Percentiles rank a stretch among this genome's conserved stretches.
These are phyloP conservation scores for Syzygium oleosum DNA, from an alignment of 345 rosid species.

Conservation along the genomic window DNA sequence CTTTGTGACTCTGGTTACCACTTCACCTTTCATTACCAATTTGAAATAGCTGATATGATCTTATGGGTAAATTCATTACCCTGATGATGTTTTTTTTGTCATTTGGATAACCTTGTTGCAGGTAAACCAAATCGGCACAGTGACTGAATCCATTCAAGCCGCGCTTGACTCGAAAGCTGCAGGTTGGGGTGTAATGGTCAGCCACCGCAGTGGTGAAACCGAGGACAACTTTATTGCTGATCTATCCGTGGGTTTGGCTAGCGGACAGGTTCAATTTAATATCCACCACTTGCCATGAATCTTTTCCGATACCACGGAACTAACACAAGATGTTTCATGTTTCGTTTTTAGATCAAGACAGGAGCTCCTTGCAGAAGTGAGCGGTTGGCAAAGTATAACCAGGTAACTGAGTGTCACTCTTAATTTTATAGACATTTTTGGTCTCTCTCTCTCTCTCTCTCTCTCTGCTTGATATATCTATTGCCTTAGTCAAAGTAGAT, in stretches of 20 bases:
- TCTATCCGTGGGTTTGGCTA: constrained; percentile 92
- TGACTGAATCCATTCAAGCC: constrained; percentile 90
- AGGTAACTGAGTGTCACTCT: constrained; percentile 32
- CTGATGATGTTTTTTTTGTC: neutral
- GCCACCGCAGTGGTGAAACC: constrained; percentile 97
- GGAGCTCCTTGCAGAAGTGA: constrained; percentile 99
- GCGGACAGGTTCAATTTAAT: constrained; percentile 66
- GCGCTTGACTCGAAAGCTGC: constrained; percentile 97
- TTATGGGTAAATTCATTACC: neutral
- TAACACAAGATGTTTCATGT: neutral
- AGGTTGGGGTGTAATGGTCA: constrained; percentile 99
- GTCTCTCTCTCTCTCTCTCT: neutral
- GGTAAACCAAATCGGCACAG: constrained; percentile 98
- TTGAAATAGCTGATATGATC: neutral
- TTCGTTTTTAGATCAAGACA: constrained; percentile 72
- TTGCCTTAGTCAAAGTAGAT: neutral
- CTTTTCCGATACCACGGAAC: neutral
- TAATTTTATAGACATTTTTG: neutral
- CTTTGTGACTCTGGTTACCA: neutral
- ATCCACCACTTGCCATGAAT: neutral
- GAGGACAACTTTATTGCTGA: constrained; percentile 97
- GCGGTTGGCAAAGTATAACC: constrained; percentile 94
- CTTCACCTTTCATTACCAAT: neutral
- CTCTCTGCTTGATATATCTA: neutral
- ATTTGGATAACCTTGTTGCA: constrained; percentile 16